Conservation (phyloP, 169 alveolate genomes). For the Cryptosporidium meleagridis region DNA sequence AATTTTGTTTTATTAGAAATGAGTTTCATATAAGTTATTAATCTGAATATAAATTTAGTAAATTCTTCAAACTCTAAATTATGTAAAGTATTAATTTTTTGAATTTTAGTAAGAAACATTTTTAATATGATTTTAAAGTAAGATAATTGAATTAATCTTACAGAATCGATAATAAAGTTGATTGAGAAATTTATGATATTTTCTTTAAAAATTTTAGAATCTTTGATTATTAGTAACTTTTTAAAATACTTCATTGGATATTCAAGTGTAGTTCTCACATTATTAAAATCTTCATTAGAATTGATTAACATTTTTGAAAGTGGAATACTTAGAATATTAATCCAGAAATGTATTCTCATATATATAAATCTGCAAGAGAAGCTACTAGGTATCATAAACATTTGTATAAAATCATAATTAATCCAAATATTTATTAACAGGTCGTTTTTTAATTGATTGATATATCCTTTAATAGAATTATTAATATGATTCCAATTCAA, state of each 20-base stretch:
- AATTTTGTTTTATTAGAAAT: neutral
- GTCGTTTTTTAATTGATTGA: constrained; percentile 29
- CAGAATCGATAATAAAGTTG: constrained; percentile 31
- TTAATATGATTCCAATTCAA: constrained; percentile 38
- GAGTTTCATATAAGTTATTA: neutral
- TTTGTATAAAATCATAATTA: constrained; percentile 7
- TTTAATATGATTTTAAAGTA: constrained; percentile 5
- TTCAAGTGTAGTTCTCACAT: neutral
- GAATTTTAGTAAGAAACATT: neutral
- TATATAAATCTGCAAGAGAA: neutral
- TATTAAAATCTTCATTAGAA: neutral
- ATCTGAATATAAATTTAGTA: neutral
- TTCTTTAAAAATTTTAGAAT: neutral
- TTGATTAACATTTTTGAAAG: constrained; percentile 7
- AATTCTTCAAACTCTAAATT: neutral
- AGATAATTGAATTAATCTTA: constrained; percentile 45
- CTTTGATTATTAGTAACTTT: neutral
- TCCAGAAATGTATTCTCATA: constrained; percentile 38
- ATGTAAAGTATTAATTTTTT: neutral
- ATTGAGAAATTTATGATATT: neutral
- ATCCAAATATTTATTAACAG: constrained; percentile 12
- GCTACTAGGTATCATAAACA: constrained; percentile 22
- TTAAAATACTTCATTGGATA: neutral
- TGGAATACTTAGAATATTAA: constrained; percentile 44
- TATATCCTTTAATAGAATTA: constrained; percentile 64